Evolutionary conservation across 768 basidiomycete species (phyloP), one percentile per base, ranked within the genome.

Genomic region (Lactifluus hygrophoroides): DNA sequence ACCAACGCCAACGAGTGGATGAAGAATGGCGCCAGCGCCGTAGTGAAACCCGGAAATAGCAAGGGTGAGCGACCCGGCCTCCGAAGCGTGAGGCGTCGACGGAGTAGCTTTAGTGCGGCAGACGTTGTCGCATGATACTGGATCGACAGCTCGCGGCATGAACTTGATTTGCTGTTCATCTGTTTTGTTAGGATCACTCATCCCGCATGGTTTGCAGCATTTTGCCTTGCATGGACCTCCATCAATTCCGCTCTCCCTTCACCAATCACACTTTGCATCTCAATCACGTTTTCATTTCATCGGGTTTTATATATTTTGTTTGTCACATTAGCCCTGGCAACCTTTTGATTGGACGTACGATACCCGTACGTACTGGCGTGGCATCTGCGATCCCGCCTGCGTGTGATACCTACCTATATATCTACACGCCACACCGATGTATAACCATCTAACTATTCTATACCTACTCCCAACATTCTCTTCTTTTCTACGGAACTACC

Each of bases 101-200:
- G 90, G 58, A 92, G 90, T 68, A 93, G 91, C 66, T 93, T 93
- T 71, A 92, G 91, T 68, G 77, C 85, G 56, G 90, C 87, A 3
- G 90, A 93, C 69, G 85, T 92, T 21, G 81, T 91, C 60, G 89
- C 87, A 66, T 92, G 74, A 73, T 48, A 45, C 38, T 51, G 47
- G 48, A 10, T 30, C 10, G 35, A 40, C 28, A 17, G 25, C 28
- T 40, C 54, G 27, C 37, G 30, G 45, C 64, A 44, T 65, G 52
- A 25, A 40, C 49, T 32, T 30, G 38, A 40, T 45, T 23, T 50
- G 43, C 51, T 48, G 55, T 54, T 50, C 38, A 42, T 43, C 58
- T 43, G 38, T 25, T 30, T 56, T 57, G 49, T 53, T 49, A 51
- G 56, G 35, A 58, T 63, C 30, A 16, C 19, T 51, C 21, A 40